Evolutionary conservation across 1,284 basidiomycete genomes (phyloP).

Genomic region (Sporisorium sorghi): DNA sequence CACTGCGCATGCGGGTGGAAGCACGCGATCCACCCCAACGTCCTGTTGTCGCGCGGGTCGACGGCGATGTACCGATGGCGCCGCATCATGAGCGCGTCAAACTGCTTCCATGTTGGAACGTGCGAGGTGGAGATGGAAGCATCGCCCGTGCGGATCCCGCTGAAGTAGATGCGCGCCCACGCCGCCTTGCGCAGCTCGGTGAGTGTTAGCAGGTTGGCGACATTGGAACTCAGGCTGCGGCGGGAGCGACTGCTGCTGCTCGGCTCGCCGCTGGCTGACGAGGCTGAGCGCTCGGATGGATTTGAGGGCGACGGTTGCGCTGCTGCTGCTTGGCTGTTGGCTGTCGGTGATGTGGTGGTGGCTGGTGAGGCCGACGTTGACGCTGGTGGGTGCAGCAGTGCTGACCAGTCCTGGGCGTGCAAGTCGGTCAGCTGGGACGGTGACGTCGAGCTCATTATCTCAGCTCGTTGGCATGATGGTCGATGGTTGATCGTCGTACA

Average conservation of each 20-base stretch:
- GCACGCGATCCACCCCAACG: conserved; percentile 42
- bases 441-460: conserved; percentile 11
- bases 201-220: conserved; percentile 34
- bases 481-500: background rate
- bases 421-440: background rate
- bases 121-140: conserved; percentile 30
- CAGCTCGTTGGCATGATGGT: background rate
- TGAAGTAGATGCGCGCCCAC: conserved; percentile 42
- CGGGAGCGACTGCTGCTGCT: background rate
- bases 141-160: conserved; percentile 34
- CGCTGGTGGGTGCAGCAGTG: background rate
- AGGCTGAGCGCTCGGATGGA: conserved; percentile 9
- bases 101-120: conserved; percentile 42
- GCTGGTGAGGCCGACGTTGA: background rate
- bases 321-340: background rate
- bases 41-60: conserved; percentile 35
- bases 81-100: conserved; percentile 44
- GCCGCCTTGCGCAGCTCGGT: conserved; percentile 49
- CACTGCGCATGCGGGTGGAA: conserved; percentile 25
- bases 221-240: background rate
- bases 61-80: conserved; percentile 43
- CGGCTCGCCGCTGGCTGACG: background rate
- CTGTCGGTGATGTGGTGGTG: background rate
- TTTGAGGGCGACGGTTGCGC: background rate
- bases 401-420: conserved; percentile 15